Percentiles rank a stretch among this genome's conserved stretches.
Evolutionary conservation across 2,329 filamentous ascomycete species (phyloP).

Genomic region (Fusarium nygamai): DNA sequence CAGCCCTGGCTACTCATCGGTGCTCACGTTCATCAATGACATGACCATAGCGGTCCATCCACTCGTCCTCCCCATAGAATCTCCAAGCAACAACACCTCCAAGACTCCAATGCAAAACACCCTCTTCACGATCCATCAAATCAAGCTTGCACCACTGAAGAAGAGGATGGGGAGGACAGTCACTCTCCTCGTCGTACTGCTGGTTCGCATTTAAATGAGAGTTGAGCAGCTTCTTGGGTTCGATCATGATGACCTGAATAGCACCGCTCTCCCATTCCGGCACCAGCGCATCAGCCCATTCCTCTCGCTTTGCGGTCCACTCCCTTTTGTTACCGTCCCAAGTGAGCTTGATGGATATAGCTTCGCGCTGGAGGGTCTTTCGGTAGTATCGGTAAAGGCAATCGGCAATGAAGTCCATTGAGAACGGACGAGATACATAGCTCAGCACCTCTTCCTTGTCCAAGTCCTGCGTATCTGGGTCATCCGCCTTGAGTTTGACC

Average conservation of each 20-base stretch:
- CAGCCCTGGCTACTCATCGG: neutral
- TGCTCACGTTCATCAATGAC: neutral
- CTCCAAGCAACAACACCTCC: neutral
- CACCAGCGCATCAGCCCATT: neutral
- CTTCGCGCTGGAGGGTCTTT: neutral
- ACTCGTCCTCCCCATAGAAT: neutral
- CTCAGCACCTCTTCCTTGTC: neutral
- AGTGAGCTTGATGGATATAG: neutral
- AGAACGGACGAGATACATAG: neutral
- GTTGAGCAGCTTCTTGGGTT: neutral
- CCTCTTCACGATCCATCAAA: neutral
- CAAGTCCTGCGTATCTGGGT: neutral
- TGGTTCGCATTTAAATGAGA: no score
- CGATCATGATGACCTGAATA: neutral
- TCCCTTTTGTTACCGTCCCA: accelerated
- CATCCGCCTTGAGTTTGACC: accelerated
- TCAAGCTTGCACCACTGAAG: neutral
- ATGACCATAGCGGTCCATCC: neutral
- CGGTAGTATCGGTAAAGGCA: neutral
- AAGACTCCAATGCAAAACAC: neutral
- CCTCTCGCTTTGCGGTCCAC: neutral
- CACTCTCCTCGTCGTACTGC: neutral
- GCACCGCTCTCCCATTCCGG: neutral
- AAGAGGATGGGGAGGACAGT: accelerated
- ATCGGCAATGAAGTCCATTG: neutral